Base-by-base conservation (phyloP, 1,139 yeast species). In the Suhomyces wounanorum region DNA sequence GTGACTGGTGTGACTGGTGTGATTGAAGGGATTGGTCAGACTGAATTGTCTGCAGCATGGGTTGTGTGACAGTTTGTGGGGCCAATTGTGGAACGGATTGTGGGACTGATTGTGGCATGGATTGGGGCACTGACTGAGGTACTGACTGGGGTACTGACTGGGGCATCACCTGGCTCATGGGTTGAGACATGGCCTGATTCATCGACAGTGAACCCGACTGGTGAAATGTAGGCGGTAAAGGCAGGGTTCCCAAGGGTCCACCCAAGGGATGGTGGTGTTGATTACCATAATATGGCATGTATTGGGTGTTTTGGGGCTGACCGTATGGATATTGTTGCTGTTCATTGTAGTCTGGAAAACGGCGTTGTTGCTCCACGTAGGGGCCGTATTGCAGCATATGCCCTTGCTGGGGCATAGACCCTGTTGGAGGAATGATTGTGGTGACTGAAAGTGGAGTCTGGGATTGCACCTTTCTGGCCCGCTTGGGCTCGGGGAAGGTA, bases 391-490 rank as follows among this genome's bases (percentile, higher is more conserved):
- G 33, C 21, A 14, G 41, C 21, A 40, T 14, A 8, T 21, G 40
- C 5, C 40, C 41, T 26, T n/a, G 43, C 7, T 42, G 39, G 14
- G 98, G 92, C 68, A 89, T 91, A 95, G 89, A 91, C n/a, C 77
- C 92, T 46, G 98, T 92, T 78, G 98, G 98, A 55, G 99, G 99
- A 70, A 98, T 98, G 0, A 77, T 92, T 50, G 98, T 94, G 2
- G 75, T 92, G 49, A 96, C 97, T 1, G 99, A 94, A 70, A 91
- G 90, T 64, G 98, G 98, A 23, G 98, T 98, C 36, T 30, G 37
- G 14, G 33, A 17, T 3, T 16, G 33, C 17, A 37, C 31, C 25
- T 39, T 40, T 13, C 44, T 41, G 21, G 42, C 21, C 23, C 48
- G 43, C 16, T 49, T 49, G 26, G 52, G 43, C 13, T 43, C 45